Conservation (phyloP, 2,329 filamentous ascomycete genomes). For the Phyllosticta ampelicida region DNA sequence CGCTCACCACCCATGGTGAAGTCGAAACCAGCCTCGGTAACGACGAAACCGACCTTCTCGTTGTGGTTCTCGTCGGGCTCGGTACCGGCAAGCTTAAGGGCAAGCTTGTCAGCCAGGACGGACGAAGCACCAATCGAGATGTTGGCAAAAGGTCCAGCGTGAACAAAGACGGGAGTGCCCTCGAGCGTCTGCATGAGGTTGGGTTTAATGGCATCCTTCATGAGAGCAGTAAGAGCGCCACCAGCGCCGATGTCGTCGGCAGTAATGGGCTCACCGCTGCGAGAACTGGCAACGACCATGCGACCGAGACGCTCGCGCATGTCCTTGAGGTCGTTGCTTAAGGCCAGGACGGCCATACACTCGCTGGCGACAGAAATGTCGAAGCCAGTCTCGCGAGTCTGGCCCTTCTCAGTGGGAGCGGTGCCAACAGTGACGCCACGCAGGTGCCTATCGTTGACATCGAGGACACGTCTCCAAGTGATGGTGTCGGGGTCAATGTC, state of each 20-base stretch:
- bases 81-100: conserved; percentile 88
- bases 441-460: conserved; percentile 93
- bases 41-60: conserved; percentile 78
- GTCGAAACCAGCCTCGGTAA: conserved; percentile 96
- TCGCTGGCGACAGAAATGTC: conserved; percentile 97
- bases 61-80: conserved; percentile 80
- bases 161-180: conserved; percentile 93
- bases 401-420: conserved; percentile 81
- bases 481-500: conserved; percentile 97
- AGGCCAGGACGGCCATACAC: conserved; percentile 94
- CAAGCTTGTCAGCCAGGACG: conserved; percentile 87
- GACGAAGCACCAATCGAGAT: conserved; percentile 97
- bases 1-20: conserved; percentile 99
- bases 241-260: conserved; percentile 92
- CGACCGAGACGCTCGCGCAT: conserved; percentile 87
- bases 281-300: conserved; percentile 90
- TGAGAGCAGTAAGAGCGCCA: conserved; percentile 83
- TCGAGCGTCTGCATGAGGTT: conserved; percentile 98
- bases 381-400: conserved; percentile 81
- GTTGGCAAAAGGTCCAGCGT: conserved; percentile 95
- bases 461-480: conserved; percentile 90
- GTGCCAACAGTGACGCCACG: conserved; percentile 81
- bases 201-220: conserved; percentile 98
- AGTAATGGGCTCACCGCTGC: conserved; percentile 77
- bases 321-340: conserved; percentile 77